Evolutionary conservation across 306 rosid genomes (phyloP).

Genomic region (Quercus suber): DNA sequence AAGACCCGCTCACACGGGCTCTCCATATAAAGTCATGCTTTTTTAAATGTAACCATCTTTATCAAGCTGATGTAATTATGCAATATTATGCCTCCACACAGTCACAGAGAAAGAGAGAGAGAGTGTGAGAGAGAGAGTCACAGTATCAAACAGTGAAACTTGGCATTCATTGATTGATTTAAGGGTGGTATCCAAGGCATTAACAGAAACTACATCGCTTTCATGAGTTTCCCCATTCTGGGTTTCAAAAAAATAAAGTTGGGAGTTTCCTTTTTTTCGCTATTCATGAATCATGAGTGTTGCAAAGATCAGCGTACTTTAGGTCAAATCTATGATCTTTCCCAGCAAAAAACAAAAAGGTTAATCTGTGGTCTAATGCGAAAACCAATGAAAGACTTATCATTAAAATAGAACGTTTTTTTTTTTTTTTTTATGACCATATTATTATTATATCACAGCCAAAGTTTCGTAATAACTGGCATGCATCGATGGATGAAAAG

Average conservation of each 20-base stretch:
- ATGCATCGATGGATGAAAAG: not conserved
- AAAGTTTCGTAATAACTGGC: not conserved
- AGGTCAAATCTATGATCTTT: too few species aligned
- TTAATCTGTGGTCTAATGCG: too few species aligned
- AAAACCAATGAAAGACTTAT: too few species aligned
- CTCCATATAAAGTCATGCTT: not conserved
- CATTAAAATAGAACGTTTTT: too few species aligned
- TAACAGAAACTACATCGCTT: not conserved
- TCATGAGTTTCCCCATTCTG: too few species aligned
- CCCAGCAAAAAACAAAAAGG: too few species aligned
- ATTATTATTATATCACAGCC: not conserved
- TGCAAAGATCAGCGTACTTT: too few species aligned
- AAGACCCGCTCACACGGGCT: not conserved
- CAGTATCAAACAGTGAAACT: not conserved
- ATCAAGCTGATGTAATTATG: not conserved
- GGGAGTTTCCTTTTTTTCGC: too few species aligned
- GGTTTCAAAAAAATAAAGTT: too few species aligned
- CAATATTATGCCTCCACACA: too few species aligned
- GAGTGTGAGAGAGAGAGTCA: not conserved
- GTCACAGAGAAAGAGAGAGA: not conserved
- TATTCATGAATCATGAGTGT: too few species aligned
- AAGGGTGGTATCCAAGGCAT: conserved; percentile 24
- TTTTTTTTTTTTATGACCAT: not conserved
- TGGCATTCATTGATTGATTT: not conserved
- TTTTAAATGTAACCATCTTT: not conserved